A percentile compares a stretch with the other conserved stretches of the same genome.
These are phyloP conservation scores for Trichoderma virens DNA, from an alignment of 495 filamentous ascomycete species.

Conservation along the genomic window DNA sequence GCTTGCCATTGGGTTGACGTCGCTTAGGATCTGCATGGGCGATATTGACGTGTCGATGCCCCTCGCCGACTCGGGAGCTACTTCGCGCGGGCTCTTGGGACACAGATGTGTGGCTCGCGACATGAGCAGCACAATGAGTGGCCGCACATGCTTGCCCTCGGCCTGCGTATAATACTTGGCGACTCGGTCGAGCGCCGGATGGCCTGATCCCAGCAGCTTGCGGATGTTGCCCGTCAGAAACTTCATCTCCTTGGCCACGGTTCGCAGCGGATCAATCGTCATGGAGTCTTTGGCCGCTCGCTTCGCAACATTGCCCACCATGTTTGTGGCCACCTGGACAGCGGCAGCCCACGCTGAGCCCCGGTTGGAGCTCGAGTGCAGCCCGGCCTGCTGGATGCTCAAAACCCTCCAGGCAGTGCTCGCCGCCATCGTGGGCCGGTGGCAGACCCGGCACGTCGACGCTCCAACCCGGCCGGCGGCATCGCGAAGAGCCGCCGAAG, in stretches of 20 bases:
- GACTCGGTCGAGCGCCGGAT: constrained; percentile 87
- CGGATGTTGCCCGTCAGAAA: constrained; percentile 84
- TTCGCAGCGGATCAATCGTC: constrained; percentile 64
- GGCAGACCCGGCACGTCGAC: constrained; percentile 17
- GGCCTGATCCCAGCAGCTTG: constrained; percentile 80
- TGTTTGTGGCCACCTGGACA: constrained; percentile 68
- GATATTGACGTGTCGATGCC: constrained; percentile 73
- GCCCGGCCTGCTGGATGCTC: not conserved
- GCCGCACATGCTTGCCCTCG: constrained; percentile 94
- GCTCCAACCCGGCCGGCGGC: constrained; percentile 14
- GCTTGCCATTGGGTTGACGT: constrained; percentile 64
- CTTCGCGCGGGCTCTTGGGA: constrained; percentile 49
- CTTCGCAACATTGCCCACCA: constrained; percentile 62
- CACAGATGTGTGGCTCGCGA: constrained; percentile 78
- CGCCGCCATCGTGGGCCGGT: not conserved
- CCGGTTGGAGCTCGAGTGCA: constrained; percentile 29
- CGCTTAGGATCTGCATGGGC: constrained; percentile 62
- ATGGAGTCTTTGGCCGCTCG: constrained; percentile 48
- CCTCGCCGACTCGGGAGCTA: constrained; percentile 27
- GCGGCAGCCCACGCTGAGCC: constrained; percentile 48
- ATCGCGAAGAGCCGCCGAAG: constrained; percentile 26
- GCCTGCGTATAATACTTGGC: constrained; percentile 98
- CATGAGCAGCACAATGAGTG: constrained; percentile 91
- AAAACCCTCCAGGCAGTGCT: not conserved
- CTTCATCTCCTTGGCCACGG: constrained; percentile 92